These are phyloP conservation scores for Carex arenaria DNA, from an alignment of 202 grass and related monocot genomes.

Conservation along the genomic window DNA sequence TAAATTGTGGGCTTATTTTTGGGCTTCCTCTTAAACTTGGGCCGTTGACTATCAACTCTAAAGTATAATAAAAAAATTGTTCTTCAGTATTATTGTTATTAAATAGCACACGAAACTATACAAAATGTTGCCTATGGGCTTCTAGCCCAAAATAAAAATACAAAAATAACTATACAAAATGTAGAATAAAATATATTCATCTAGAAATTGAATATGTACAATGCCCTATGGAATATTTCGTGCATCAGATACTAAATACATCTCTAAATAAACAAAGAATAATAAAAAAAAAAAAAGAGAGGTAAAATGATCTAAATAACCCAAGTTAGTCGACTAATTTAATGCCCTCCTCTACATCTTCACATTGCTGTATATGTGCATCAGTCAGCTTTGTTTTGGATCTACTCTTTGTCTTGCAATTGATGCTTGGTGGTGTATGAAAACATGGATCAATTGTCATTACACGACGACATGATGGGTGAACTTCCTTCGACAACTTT, in stretches of 20 bases:
- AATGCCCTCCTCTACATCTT: constrained; percentile 39
- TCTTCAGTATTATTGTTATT: background rate
- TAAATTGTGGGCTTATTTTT: background rate
- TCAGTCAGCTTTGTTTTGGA: constrained; percentile 27
- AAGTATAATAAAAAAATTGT: background rate
- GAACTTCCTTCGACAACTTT: constrained; percentile 19
- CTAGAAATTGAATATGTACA: constrained; percentile 9
- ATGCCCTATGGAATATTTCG: background rate
- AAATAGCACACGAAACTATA: background rate
- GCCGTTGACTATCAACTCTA: background rate
- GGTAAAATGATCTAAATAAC: constrained; percentile 1
- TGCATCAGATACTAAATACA: background rate
- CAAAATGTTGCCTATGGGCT: background rate
- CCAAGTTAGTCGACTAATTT: constrained; percentile 46
- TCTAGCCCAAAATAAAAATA: too few species aligned
- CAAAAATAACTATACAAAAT: background rate
- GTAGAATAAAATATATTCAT: background rate
- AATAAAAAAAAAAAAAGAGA: background rate
- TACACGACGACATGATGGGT: constrained; percentile 31
- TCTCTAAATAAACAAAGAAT: background rate
- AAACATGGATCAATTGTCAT: constrained; percentile 71
- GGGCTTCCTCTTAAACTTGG: background rate
- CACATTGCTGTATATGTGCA: constrained; percentile 41
- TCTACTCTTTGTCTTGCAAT: constrained; percentile 46
- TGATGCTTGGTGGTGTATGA: constrained; percentile 39